Percentiles rank a stretch among this genome's conserved stretches.
These are phyloP conservation scores for Arthrobotrys megalospora DNA, from an alignment of 2,329 filamentous ascomycete genomes.

Conservation along the genomic window DNA sequence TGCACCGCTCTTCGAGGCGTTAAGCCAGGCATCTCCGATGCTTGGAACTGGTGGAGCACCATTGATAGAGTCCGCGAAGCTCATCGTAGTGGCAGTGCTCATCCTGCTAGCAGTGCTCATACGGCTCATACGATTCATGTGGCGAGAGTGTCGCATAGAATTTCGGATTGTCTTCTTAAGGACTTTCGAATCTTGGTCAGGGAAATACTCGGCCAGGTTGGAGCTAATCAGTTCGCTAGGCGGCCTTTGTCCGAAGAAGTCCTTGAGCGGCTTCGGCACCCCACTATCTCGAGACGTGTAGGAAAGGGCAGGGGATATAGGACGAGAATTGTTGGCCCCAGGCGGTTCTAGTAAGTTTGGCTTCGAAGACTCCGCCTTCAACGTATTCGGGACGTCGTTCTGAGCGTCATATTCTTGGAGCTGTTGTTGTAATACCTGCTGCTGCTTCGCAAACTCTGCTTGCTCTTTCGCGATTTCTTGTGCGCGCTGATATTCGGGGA, in stretches of 20 bases:
- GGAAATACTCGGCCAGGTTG: constrained; percentile 96
- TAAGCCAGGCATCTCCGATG: constrained; percentile 94
- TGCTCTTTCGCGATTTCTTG: constrained; percentile 92
- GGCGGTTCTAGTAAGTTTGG: constrained; percentile 41
- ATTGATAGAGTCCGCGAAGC: constrained; percentile 89
- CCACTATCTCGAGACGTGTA: constrained; percentile 66
- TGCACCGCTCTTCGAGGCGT: constrained; percentile 64
- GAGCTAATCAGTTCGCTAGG: constrained; percentile 98
- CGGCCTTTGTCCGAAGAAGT: constrained; percentile 89
- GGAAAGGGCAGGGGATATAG: constrained; percentile 84
- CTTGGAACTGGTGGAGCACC: constrained; percentile 96
- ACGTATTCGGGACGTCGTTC: constrained; percentile 4
- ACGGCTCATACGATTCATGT: constrained; percentile 80
- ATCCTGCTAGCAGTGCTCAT: constrained; percentile 91
- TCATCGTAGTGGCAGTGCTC: constrained; percentile 93
- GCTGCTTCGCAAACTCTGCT: constrained; percentile 71
- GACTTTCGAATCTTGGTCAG: constrained; percentile 91
- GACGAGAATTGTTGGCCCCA: constrained; percentile 71
- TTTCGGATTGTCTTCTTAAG: constrained; percentile 96
- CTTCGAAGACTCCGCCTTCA: constrained; percentile 44
- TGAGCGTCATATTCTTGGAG: constrained; percentile 33
- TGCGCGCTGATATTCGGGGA: constrained; percentile 86
- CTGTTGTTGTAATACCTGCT: constrained; percentile 47
- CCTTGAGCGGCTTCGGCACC: constrained; percentile 66
- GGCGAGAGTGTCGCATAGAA: constrained; percentile 83